These are phyloP conservation scores for Colletotrichum australisinense DNA, from an alignment of 2,329 filamentous ascomycete species.

Conservation along the genomic window DNA sequence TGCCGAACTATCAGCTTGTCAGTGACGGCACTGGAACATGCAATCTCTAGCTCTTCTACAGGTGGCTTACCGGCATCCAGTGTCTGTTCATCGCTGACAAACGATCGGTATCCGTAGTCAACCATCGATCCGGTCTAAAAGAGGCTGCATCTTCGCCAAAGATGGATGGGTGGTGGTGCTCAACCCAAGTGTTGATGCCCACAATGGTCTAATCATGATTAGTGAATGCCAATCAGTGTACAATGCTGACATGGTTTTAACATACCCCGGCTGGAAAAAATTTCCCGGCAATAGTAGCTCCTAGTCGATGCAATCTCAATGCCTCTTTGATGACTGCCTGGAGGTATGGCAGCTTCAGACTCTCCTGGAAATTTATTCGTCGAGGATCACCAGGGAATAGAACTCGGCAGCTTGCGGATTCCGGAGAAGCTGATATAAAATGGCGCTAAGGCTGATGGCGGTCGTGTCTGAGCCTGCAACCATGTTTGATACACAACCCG, in stretches of 20 bases:
- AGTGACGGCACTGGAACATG: no score
- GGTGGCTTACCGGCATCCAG: constrained; percentile 14
- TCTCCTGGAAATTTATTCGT: constrained; percentile 41
- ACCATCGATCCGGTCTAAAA: constrained; percentile 53
- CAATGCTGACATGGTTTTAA: neutral
- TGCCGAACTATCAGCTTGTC: constrained; percentile 52
- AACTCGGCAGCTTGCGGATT: constrained; percentile 43
- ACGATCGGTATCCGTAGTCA: constrained; percentile 38
- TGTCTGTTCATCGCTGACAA: constrained; percentile 31
- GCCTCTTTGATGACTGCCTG: constrained; percentile 65
- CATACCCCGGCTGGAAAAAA: constrained; percentile 45
- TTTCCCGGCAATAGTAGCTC: constrained; percentile 51
- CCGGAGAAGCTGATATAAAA: constrained; percentile 42
- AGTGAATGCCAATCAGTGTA: neutral
- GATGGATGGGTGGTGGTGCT: constrained; percentile 49
- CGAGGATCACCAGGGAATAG: neutral
- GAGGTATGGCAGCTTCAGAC: constrained; percentile 54
- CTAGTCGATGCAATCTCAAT: constrained; percentile 60
- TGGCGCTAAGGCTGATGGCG: constrained; percentile 44
- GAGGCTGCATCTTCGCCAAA: constrained; percentile 48
- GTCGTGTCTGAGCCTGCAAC: constrained; percentile 51
- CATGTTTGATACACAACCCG: constrained; percentile 37
- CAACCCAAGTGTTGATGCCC: constrained; percentile 54
- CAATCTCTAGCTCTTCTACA: no score
- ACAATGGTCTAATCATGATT: constrained; percentile 42